Percentiles rank a stretch among this genome's conserved stretches.
phyloP scores from a whole-genome alignment of 2,329 filamentous ascomycete genomes.

The Fusarium longipes region DNA sequence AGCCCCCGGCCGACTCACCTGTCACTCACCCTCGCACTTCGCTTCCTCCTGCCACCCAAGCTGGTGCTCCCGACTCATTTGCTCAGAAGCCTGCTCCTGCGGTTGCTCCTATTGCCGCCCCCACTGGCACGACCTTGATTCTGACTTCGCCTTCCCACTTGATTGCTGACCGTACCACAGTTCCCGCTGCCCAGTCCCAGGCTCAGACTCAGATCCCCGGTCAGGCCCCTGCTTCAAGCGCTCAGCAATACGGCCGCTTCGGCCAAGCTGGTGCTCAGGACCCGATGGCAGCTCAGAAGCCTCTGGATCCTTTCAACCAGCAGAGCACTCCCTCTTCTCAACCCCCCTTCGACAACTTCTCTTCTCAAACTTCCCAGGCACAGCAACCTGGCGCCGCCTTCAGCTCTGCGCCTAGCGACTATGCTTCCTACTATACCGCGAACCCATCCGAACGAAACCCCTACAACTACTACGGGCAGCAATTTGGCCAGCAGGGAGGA shows the following conservation, averaged over 20 bases:
- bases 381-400: slow-evolving; percentile 73
- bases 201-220: slow-evolving; percentile 51
- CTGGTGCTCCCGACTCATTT: slow-evolving; percentile 67
- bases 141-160: not conserved
- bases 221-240: slow-evolving; percentile 66
- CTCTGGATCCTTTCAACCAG: slow-evolving; percentile 87
- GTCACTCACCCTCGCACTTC: slow-evolving; percentile 86
- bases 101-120: slow-evolving; percentile 53
- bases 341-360: slow-evolving; percentile 71
- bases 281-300: slow-evolving; percentile 74
- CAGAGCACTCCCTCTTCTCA: slow-evolving; percentile 66
- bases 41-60: slow-evolving; percentile 77
- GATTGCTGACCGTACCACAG: slow-evolving; percentile 31
- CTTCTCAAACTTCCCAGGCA: slow-evolving; percentile 69
- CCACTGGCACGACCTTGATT: slow-evolving; percentile 47
- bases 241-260: slow-evolving; percentile 77
- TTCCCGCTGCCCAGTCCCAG: slow-evolving; percentile 51
- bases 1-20: slow-evolving; percentile 93
- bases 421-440: slow-evolving; percentile 85
- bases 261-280: slow-evolving; percentile 72
- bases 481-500: slow-evolving; percentile 66
- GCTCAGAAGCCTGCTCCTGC: slow-evolving; percentile 65
- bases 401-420: slow-evolving; percentile 81
- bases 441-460: slow-evolving; percentile 77
- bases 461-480: slow-evolving; percentile 82